Base-by-base conservation (phyloP, 352 stramenopile species). In the Thalassiosira livingstoniorum region DNA sequence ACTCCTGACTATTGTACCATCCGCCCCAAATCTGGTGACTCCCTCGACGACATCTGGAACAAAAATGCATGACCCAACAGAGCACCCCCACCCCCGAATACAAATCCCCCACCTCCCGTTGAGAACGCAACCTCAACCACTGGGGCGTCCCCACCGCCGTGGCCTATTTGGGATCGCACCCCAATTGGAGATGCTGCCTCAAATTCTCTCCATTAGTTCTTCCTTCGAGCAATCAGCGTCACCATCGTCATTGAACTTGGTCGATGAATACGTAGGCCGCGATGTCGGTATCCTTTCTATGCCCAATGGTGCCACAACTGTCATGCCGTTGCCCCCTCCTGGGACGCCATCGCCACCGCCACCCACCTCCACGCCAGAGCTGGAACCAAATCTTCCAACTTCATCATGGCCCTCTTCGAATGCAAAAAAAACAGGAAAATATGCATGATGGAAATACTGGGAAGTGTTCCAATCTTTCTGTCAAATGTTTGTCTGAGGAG, bases 271-370 rank as follows among this genome's bases (percentile, higher is more conserved):
- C 75, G 62, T 85, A 23, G 78, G 77, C 15, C 79, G 90, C 70
- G 87, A 94, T 79, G 79, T 85, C 13, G 90, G 80, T 5, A 80
- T 94, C 18, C 47, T 94, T 94, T 92, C 79, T 94, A 93, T 73
- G 87, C 90, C 5, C 79, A 87, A 61, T 90, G 90, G 84, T 85
- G 82, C 62, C 25, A 47, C 2, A 91, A 94, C 71, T 92, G 68
- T 25, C 90, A 91, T 66, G 45, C 62, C 23, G 70, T 93, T 15
- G 87, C 86, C 35, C 83, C 86, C 11, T 85, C 82, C 32, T 94
- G 82, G 79, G 86, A 90, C 70, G 69, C 57, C 10, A 93, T 94
- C 47, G 87, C 80, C 0, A 77, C 75, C 34, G 87, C 80, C 0
- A 77, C 75, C 34, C 55, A 89, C n/a, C 25, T 93, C 21, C 31